Evolutionary conservation across 73 alveolate genomes (phyloP).

Genomic region (Tetrahymena thermophila): DNA sequence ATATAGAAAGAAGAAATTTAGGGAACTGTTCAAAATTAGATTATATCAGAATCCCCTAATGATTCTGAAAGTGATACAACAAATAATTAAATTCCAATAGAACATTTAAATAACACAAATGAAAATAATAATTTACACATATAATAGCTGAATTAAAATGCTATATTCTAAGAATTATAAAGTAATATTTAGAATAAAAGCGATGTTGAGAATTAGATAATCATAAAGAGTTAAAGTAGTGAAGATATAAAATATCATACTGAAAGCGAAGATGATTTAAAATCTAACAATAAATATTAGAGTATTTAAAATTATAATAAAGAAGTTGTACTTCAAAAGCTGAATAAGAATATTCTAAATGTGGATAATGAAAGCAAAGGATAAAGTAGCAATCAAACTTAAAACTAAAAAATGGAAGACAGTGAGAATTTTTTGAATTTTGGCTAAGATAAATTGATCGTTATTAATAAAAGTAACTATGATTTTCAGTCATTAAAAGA

Average conservation of each 20-base stretch:
- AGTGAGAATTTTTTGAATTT: not conserved
- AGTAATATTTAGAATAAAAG: not conserved
- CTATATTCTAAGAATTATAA: not conserved
- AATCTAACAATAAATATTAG: no score
- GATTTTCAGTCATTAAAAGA: not conserved
- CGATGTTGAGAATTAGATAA: no score
- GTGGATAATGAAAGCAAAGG: not conserved
- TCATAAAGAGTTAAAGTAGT: no score
- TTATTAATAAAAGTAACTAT: not conserved
- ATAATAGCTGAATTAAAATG: no score
- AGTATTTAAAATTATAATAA: no score
- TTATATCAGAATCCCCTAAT: not conserved
- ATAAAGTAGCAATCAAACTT: not conserved
- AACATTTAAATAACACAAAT: no score
- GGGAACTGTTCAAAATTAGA: not conserved
- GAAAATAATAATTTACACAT: no score
- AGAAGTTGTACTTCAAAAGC: no score
- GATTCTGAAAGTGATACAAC: not conserved
- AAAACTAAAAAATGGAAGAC: not conserved
- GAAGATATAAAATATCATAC: not conserved
- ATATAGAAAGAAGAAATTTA: not conserved
- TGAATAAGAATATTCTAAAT: no score
- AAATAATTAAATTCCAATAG: not conserved
- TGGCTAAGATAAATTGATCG: not conserved
- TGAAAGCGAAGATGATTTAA: no score